Percentiles rank a stretch among this genome's conserved stretches.
These are phyloP conservation scores for Fonsecaea pedrosoi DNA, from an alignment of 2,329 filamentous ascomycete species.

Conservation along the genomic window DNA sequence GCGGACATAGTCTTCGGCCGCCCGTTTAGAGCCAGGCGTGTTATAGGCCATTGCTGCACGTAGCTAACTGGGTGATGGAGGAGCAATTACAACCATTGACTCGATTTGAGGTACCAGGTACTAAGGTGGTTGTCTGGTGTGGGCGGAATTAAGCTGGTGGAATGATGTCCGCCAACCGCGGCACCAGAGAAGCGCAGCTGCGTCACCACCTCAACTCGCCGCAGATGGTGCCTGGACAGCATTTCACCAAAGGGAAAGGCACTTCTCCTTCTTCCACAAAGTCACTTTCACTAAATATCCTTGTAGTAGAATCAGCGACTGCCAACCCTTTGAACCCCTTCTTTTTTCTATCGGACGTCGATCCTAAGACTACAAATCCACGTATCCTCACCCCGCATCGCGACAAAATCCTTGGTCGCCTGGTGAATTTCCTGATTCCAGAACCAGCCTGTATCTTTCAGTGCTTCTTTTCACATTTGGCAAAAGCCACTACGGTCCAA, in stretches of 20 bases:
- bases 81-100: background rate
- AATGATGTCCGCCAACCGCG: background rate
- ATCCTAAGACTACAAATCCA: background rate
- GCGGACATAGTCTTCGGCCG: constrained; percentile 79
- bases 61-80: background rate
- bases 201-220: constrained; percentile 16
- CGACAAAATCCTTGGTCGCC: background rate
- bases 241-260: background rate
- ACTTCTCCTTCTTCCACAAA: background rate
- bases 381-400: background rate
- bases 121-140: background rate
- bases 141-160: background rate
- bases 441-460: background rate
- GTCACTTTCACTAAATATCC: background rate
- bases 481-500: background rate
- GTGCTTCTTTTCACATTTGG: background rate
- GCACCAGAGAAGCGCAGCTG: background rate
- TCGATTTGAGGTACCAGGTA: background rate
- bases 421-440: background rate
- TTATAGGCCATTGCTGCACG: constrained; percentile 20
- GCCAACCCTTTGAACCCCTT: background rate
- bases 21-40: constrained; percentile 70
- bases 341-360: background rate
- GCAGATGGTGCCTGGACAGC: constrained; percentile 3
- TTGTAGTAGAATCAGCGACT: background rate